phyloP scores from a whole-genome alignment of 108 stramenopile species.

The Aurantiochytrium sp. region DNA sequence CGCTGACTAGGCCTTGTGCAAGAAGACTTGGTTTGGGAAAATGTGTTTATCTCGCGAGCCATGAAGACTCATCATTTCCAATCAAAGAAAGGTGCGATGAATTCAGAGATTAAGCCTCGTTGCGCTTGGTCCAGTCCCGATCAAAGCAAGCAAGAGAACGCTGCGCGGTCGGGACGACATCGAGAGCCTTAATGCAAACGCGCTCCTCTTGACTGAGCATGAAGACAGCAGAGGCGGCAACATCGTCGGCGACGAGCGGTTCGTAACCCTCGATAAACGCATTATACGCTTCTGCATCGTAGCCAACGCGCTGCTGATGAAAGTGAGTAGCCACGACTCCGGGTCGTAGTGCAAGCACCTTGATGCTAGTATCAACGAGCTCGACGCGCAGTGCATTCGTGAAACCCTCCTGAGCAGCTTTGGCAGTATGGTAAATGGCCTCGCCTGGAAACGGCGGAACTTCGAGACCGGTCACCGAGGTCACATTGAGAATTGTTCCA shows the following conservation, averaged over 20 bases:
- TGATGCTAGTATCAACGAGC: neutral
- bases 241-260: neutral
- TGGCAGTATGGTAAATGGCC: neutral
- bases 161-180: neutral
- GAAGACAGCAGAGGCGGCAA: neutral
- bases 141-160: neutral
- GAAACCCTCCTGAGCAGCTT: neutral
- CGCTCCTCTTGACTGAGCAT: neutral
- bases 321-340: neutral
- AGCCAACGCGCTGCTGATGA: neutral
- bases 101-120: neutral
- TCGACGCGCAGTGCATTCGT: neutral
- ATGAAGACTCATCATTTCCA: too few species aligned
- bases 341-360: neutral
- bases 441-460: neutral
- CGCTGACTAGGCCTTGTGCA: too few species aligned
- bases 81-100: too few species aligned
- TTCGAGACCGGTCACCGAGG: neutral
- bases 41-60: too few species aligned
- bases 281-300: neutral
- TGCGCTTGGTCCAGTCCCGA: neutral
- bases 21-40: too few species aligned
- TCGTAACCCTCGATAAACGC: neutral
- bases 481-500: neutral
- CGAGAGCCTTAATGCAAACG: neutral